phyloP scores from a whole-genome alignment of 768 basidiomycete genomes.

The Lactifluus pinguis region DNA sequence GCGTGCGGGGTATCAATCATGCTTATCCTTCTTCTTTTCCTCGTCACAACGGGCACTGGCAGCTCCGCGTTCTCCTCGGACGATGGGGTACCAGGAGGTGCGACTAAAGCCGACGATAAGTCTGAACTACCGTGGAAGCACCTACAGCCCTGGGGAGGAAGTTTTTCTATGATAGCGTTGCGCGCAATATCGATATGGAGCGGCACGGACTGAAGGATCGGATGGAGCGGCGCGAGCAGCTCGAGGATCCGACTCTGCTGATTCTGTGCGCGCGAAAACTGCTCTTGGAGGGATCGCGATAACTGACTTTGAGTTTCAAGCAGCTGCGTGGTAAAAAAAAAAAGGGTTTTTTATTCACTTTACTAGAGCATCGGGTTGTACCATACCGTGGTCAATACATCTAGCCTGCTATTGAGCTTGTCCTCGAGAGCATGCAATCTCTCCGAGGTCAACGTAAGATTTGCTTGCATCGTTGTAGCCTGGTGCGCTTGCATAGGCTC shows the following conservation, averaged over 20 bases:
- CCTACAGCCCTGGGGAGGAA: conserved; percentile 6
- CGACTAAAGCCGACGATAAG: background rate
- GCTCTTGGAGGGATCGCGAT: conserved; percentile 14
- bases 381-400: conserved; percentile 13
- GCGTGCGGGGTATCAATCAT: background rate
- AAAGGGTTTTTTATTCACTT: background rate
- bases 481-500: conserved; percentile 40
- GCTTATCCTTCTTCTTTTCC: conserved; percentile 3
- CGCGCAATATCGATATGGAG: conserved; percentile 39
- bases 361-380: background rate
- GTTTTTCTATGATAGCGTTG: conserved; percentile 21
- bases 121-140: background rate
- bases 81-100: background rate
- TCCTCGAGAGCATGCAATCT: conserved; percentile 22
- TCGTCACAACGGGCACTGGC: background rate
- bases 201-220: conserved; percentile 51
- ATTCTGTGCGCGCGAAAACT: conserved; percentile 28
- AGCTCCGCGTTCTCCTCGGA: background rate
- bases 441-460: conserved; percentile 12
- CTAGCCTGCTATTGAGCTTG: conserved; percentile 19
- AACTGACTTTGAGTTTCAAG: conserved; percentile 7
- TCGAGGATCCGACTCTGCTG: conserved; percentile 51
- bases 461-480: conserved; percentile 16
- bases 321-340: background rate
- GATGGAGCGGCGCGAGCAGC: conserved; percentile 49